phyloP scores from a whole-genome alignment of 2,329 filamentous ascomycete genomes.

The Pseudonectria buxi region DNA sequence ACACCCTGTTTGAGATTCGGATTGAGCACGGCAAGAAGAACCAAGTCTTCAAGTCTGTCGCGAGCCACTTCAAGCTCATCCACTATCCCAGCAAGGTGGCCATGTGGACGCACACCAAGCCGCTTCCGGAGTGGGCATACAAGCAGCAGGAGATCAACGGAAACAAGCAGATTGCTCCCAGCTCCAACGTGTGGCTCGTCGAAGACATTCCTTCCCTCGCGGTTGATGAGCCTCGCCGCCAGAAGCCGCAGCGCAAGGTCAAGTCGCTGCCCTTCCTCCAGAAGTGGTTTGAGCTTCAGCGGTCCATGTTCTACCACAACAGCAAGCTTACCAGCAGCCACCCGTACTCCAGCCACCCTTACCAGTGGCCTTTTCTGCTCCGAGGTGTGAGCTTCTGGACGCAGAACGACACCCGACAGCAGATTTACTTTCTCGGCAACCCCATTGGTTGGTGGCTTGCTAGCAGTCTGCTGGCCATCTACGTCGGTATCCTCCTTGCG shows the following conservation, averaged over 20 bases:
- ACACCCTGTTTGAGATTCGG: constrained; percentile 87
- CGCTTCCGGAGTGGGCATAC: constrained; percentile 94
- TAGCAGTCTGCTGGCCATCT: constrained; percentile 86
- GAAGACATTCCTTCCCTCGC: constrained; percentile 83
- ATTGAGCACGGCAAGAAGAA: constrained; percentile 77
- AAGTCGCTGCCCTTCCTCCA: constrained; percentile 81
- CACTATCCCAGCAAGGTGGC: constrained; percentile 93
- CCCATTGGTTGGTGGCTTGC: constrained; percentile 96
- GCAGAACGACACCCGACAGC: constrained; percentile 85
- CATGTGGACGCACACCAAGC: constrained; percentile 96
- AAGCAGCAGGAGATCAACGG: constrained; percentile 99
- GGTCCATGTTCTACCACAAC: constrained; percentile 99
- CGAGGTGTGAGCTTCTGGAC: constrained; percentile 99
- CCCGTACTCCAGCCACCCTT: constrained; percentile 89
- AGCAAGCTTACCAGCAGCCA: constrained; percentile 95
- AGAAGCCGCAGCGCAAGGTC: constrained; percentile 69
- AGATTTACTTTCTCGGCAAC: constrained; percentile 98
- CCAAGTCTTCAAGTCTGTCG: constrained; percentile 83
- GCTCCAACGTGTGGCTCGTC: constrained; percentile 90
- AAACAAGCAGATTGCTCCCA: constrained; percentile 87
- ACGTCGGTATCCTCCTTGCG: constrained; percentile 82
- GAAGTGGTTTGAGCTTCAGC: constrained; percentile 95
- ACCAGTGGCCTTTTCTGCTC: constrained; percentile 96
- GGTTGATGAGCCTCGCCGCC: constrained; percentile 62
- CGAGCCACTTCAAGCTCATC: constrained; percentile 91